Conservation (phyloP, 257 asterid species). For the Solanum verrucosum region DNA sequence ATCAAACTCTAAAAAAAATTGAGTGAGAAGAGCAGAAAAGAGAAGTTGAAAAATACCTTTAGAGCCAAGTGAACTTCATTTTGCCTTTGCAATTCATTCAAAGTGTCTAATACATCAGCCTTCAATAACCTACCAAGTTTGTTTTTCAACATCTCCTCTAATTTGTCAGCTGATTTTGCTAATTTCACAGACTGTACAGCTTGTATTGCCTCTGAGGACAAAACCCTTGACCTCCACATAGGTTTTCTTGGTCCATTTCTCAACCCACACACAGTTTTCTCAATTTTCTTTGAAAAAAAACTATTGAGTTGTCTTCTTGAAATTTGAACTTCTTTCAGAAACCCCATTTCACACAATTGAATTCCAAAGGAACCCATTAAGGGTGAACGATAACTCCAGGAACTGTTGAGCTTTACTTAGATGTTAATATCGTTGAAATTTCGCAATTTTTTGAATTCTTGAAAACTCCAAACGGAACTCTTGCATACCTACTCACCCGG, state of each 20-base stretch:
- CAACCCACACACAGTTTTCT: constrained; percentile 33
- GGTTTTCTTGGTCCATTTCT: constrained; percentile 63
- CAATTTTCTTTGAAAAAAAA: background rate
- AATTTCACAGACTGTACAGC: constrained; percentile 66
- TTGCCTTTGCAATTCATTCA: constrained; percentile 65
- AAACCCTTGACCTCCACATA: constrained; percentile 59
- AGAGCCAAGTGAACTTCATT: constrained; percentile 50
- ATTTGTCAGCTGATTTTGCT: constrained; percentile 37
- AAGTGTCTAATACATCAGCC: constrained; percentile 51
- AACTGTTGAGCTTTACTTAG: background rate
- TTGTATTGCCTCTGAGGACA: constrained; percentile 64
- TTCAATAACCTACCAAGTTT: constrained; percentile 58
- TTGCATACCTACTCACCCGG: too few relatives aligned
- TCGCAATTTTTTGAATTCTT: background rate
- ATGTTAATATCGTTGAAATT: background rate
- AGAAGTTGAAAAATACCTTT: constrained; percentile 19
- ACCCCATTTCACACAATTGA: constrained; percentile 10
- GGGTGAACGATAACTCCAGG: background rate
- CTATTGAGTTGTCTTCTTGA: background rate
- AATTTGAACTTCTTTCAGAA: constrained; percentile 4
- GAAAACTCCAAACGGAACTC: background rate
- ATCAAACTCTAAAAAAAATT: too few relatives aligned
- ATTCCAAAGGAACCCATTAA: constrained; percentile 21
- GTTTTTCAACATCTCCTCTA: constrained; percentile 32
- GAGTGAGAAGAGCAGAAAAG: background rate